Conservation (phyloP, 306 rosid species). For the Vigna mungo region DNA sequence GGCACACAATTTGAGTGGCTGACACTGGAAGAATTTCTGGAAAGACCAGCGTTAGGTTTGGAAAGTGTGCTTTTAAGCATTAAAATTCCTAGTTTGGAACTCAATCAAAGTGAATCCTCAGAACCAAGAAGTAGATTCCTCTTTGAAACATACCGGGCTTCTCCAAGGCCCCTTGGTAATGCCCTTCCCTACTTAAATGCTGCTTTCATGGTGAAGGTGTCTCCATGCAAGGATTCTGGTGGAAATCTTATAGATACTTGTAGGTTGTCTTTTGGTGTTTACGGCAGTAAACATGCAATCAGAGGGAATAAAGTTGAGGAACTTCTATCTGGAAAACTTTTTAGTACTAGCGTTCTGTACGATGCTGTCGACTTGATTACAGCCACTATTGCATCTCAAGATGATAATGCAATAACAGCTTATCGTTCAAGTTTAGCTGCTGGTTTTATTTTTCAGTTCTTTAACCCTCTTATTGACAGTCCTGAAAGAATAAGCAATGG, state of each 20-base stretch:
- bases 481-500: constrained; percentile 32
- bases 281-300: constrained; percentile 73
- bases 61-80: constrained; percentile 64
- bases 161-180: constrained; percentile 90
- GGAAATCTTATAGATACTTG: constrained; percentile 59
- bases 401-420: constrained; percentile 59
- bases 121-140: constrained; percentile 46
- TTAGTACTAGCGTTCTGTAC: constrained; percentile 56
- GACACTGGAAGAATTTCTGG: constrained; percentile 70
- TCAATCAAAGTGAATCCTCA: constrained; percentile 44
- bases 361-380: constrained; percentile 67
- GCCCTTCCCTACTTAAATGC: constrained; percentile 79
- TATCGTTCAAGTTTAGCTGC: constrained; percentile 83
- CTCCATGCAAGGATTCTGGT: constrained; percentile 56
- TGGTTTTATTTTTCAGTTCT: constrained; percentile 78
- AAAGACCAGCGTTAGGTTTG: constrained; percentile 63
- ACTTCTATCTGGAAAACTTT: constrained; percentile 64
- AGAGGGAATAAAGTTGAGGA: constrained; percentile 82
- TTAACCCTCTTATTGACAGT: constrained; percentile 59
- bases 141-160: constrained; percentile 83
- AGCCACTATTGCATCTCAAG: constrained; percentile 61
- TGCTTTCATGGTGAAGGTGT: constrained; percentile 76
- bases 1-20: constrained; percentile 60
- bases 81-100: constrained; percentile 68
- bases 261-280: constrained; percentile 78